Evolutionary conservation across 768 basidiomycete genomes (phyloP).

Genomic region (Tricholoma sp.): DNA sequence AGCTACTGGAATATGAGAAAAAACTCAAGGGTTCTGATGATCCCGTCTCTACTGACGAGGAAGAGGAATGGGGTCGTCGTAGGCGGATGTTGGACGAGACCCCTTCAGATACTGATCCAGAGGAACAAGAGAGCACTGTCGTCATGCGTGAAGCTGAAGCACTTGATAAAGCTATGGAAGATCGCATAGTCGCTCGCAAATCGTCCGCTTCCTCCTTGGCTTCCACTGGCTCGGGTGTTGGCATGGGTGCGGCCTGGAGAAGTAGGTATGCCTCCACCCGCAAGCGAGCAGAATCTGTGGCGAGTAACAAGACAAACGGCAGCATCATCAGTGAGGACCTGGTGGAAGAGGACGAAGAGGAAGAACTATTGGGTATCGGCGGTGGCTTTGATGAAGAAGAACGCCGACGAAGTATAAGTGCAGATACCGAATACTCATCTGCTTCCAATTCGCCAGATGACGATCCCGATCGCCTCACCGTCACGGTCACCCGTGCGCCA

Average conservation of each 20-base stretch:
- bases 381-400: conserved; percentile 52
- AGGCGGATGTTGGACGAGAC: conserved; percentile 57
- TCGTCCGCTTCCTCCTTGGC: conserved; percentile 60
- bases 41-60: conserved; percentile 57
- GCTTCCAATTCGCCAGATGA: conserved; percentile 42
- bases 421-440: conserved; percentile 33
- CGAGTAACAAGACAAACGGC: conserved; percentile 62
- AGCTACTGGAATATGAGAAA: conserved; percentile 88
- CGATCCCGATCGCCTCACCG: conserved; percentile 25
- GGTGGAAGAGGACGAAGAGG: conserved; percentile 79
- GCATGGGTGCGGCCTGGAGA: conserved; percentile 65
- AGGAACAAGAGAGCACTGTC: conserved; percentile 53
- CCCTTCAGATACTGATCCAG: conserved; percentile 46
- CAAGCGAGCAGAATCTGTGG: conserved; percentile 69
- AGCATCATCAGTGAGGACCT: conserved; percentile 77
- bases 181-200: conserved; percentile 72
- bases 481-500: conserved; percentile 21
- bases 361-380: conserved; percentile 63
- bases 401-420: conserved; percentile 25
- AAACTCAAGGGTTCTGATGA: conserved; percentile 54
- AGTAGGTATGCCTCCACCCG: conserved; percentile 53
- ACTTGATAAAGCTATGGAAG: conserved; percentile 85
- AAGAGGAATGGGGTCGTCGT: conserved; percentile 77
- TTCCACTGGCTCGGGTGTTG: conserved; percentile 52
- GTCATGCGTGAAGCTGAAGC: conserved; percentile 76